Base-by-base conservation (phyloP, 176 grass and related monocot species). In the Aegilops tauschii region DNA sequence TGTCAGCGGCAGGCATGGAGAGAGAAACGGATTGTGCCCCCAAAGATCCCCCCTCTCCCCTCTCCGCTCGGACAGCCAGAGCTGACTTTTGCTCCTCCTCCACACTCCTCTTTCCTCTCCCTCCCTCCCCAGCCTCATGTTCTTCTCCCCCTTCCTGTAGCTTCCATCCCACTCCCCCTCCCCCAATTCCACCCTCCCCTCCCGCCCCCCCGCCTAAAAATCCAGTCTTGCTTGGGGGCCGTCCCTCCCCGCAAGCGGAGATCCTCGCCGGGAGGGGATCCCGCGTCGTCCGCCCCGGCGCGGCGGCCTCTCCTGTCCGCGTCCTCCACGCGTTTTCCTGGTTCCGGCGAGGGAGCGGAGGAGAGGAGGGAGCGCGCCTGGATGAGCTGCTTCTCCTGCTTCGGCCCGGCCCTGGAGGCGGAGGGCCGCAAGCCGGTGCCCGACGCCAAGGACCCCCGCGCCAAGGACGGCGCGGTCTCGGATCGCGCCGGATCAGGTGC, bases 341-440 rank as follows among this genome's bases (percentile, higher is more conserved):
- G 1, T 79, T 47, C 56, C n/a, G 52, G 4, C 61, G 2, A 50
- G 6, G 12, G 72, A 21, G 69, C 18, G 14, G 49, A 52, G 49
- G 63, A 7, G 70, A 2, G n/a, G 72, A 14, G 63, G 36, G 44
- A 58, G 56, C 18, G 56, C 21, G 71, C 76, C 56, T 29, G 69
- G 92, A 97, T 97, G 95, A 83, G 92, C 83, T 94, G 95, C 88
- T 97, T 97, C 86, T 79, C 81, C 78, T 97, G 95, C 92, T 97
- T 92, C 85, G 84, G 92, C 83, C 92, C 95, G 81, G 31, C 31
- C 52, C 78, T 92, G 59, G 88, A 91, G 75, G 83, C 77, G 17
- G 90, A 89, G 50, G 61, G 34, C 67, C 79, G 87, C 70, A 87
- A 87, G 72, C 69, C 67, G 0, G 45, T 11, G 49, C 69, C 85